These are phyloP conservation scores for Talaromyces sp. DNA, from an alignment of 2,329 filamentous ascomycete species.

Conservation along the genomic window DNA sequence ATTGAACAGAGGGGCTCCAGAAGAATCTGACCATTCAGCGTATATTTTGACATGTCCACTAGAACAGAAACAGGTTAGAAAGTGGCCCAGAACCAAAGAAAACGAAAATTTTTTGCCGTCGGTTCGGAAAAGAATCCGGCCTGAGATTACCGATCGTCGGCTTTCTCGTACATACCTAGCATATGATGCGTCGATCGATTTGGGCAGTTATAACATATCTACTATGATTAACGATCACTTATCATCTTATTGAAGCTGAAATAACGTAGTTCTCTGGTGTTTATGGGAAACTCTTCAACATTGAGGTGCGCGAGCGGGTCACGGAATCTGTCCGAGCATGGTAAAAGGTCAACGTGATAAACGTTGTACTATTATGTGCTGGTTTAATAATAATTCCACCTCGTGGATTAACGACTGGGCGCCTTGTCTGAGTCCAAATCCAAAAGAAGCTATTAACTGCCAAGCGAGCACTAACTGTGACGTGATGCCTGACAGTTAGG, in stretches of 20 bases:
- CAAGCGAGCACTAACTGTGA: not conserved
- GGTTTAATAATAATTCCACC: not conserved
- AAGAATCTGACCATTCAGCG: not conserved
- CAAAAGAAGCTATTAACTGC: not conserved
- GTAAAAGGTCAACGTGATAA: not conserved
- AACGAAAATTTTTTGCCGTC: not conserved
- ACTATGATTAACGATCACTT: not conserved
- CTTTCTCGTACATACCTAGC: not conserved
- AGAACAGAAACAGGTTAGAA: not conserved
- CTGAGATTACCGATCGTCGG: not conserved
- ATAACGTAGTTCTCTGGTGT: not conserved
- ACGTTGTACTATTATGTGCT: not conserved
- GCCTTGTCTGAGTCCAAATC: not conserved
- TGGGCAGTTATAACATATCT: not conserved
- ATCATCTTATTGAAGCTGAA: not conserved
- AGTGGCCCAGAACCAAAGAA: not conserved
- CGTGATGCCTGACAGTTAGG: not conserved
- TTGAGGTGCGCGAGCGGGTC: not conserved
- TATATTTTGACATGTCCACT: not conserved
- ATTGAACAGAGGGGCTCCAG: not conserved
- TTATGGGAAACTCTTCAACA: not conserved
- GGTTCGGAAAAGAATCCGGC: not conserved
- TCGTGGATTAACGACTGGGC: not conserved
- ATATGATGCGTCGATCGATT: not conserved
- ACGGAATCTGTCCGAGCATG: not conserved